Base-by-base conservation (phyloP, 2,329 filamentous ascomycete genomes). In the Thielaviopsis punctulata region DNA sequence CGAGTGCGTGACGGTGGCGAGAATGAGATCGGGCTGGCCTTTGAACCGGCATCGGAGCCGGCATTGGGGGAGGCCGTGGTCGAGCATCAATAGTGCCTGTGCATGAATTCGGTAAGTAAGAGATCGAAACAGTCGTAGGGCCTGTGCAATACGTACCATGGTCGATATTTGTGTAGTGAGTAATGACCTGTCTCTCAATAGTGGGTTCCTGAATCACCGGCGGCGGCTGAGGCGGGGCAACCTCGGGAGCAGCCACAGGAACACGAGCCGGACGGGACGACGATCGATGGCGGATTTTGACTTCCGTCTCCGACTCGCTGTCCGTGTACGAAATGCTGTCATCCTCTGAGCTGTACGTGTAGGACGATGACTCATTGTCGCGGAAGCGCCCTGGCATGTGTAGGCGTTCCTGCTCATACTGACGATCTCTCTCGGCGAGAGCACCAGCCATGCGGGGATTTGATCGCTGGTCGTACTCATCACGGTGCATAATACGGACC, bases 101-200 rank as follows among this genome's bases (percentile, higher is more conserved):
- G 15, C 19, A 46, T 53, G 24, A 55, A 51, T 45, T n/a, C 44
- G 27, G 4, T 13, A 24, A 18, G n/a, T 43, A 43, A 21, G 30
- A 27, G 45, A 49, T 30, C 36, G n/a, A 22, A 19, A 9, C 41
- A 30, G 23, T 53, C 3, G n/a, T 12, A 9, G 15, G 13, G 12
- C 47, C 45, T 52, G 45, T 18, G 12, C 45, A 30, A 45, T 18
- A 43, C 79, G 63, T 71, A 86, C 85, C 88, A 66, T 94, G 86
- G 62, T 94, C 85, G 59, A 93, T 83, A 62, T 90, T 84, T 54
- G 82, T 77, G 63, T 92, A 90, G 66, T 92, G 86, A 0, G 86
- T 93, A 58, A 93, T 89, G 54, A 94, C 80, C 62, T 95, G 86
- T 61, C 90, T 80, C 65, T 90, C 85, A 59, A 94, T 86, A 1